These are phyloP conservation scores for Colletotrichum magnum DNA, from an alignment of 2,329 filamentous ascomycete species.

Conservation along the genomic window DNA sequence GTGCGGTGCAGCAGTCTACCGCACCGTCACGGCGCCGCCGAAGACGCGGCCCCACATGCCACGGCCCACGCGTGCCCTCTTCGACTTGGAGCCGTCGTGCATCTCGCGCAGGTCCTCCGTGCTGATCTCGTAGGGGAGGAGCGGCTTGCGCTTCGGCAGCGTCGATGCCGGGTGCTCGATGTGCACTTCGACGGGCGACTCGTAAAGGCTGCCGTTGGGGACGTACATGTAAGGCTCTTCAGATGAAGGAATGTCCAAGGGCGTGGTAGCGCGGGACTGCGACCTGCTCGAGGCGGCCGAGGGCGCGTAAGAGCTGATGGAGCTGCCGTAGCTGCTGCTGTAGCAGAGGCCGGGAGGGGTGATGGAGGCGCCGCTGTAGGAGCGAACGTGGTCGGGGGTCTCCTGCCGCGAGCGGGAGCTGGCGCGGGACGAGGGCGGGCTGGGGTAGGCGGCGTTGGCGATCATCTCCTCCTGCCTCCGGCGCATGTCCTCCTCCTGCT, in stretches of 20 bases:
- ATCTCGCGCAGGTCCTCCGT: slow-evolving; percentile 65
- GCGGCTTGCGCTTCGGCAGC: slow-evolving; percentile 45
- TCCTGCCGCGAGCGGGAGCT: slow-evolving; percentile 57
- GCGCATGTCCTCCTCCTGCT: slow-evolving; percentile 57
- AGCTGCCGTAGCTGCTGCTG: slow-evolving; percentile 55
- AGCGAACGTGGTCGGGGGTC: slow-evolving; percentile 57
- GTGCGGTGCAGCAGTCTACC: slow-evolving; percentile 45
- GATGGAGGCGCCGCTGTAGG: slow-evolving; percentile 52
- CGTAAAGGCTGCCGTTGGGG: slow-evolving; percentile 59
- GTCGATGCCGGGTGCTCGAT: slow-evolving; percentile 56
- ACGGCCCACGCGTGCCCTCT: slow-evolving; percentile 62
- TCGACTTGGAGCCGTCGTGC: slow-evolving; percentile 62
- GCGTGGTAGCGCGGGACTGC: slow-evolving; percentile 64
- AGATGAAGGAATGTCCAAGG: slow-evolving; percentile 58
- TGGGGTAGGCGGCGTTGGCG: slow-evolving; percentile 54
- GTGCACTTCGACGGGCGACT: slow-evolving; percentile 64
- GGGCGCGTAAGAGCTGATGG: slow-evolving; percentile 63
- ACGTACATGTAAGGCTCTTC: slow-evolving; percentile 60
- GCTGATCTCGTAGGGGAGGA: slow-evolving; percentile 69
- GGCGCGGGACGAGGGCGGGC: slow-evolving; percentile 62
- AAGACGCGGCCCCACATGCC: slow-evolving; percentile 70
- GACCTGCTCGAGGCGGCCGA: slow-evolving; percentile 62
- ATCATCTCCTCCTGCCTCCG: slow-evolving; percentile 55
- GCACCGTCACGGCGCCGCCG: slow-evolving; percentile 58
- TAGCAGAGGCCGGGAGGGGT: slow-evolving; percentile 64